A percentile compares a stretch with the other conserved stretches of the same genome.
These are phyloP conservation scores for Globisporangium polare DNA, from an alignment of 352 stramenopile genomes.

Conservation along the genomic window DNA sequence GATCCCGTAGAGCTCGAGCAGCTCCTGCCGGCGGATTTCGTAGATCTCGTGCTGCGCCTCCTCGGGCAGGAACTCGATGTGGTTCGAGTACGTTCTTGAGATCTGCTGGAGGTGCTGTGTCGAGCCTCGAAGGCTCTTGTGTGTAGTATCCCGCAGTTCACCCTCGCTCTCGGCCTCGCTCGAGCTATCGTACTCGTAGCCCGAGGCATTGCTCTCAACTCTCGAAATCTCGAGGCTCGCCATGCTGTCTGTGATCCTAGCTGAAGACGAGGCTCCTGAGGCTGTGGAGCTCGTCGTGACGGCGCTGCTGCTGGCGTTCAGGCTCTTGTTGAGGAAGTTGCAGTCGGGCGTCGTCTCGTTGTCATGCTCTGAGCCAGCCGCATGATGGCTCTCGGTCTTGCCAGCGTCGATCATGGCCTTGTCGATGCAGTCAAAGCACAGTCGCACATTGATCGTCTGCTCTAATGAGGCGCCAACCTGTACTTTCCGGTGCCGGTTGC, in stretches of 20 bases:
- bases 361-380: constrained; percentile 9
- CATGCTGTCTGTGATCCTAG: not conserved
- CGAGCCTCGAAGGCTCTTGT: not conserved
- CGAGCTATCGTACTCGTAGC: constrained; percentile 27
- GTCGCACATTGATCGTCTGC: constrained; percentile 31
- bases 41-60: constrained; percentile 48
- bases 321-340: constrained; percentile 21
- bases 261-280: constrained; percentile 10
- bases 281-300: constrained; percentile 28
- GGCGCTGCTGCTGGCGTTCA: constrained; percentile 25
- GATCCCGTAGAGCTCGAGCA: constrained; percentile 42
- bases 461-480: constrained; percentile 27
- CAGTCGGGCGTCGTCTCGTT: constrained; percentile 9
- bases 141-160: not conserved
- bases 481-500: constrained; percentile 60
- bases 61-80: constrained; percentile 46
- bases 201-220: constrained; percentile 18
- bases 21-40: constrained; percentile 32
- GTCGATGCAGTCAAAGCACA: constrained; percentile 82
- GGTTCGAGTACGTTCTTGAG: constrained; percentile 13
- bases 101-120: not conserved
- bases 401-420: constrained; percentile 42
- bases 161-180: constrained; percentile 29
- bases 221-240: constrained; percentile 29
- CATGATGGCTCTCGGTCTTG: constrained; percentile 12